Evolutionary conservation across 805 yeast genomes (phyloP).

Genomic region (Maudiozyma saulgeensis): DNA sequence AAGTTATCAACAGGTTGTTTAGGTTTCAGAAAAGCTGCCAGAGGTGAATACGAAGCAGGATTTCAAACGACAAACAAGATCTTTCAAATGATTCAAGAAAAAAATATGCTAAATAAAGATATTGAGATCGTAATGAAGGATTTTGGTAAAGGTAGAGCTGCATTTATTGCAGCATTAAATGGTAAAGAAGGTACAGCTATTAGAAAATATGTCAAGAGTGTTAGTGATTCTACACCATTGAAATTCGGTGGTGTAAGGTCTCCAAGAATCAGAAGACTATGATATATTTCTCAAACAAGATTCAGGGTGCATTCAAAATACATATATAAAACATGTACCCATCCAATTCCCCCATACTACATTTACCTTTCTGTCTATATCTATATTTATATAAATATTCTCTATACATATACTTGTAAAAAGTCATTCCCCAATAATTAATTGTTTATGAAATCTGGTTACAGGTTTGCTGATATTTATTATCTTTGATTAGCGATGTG

Average conservation of each 20-base stretch:
- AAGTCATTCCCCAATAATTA: neutral
- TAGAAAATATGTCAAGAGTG: conserved; percentile 54
- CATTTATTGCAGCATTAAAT: conserved; percentile 70
- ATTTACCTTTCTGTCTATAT: neutral
- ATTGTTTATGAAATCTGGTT: no score
- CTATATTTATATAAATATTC: neutral
- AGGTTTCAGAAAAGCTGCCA: conserved; percentile 82
- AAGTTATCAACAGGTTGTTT: conserved; percentile 73
- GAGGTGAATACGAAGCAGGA: conserved; percentile 89
- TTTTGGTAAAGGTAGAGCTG: conserved; percentile 84
- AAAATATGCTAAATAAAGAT: conserved; percentile 44
- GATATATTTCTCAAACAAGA: neutral
- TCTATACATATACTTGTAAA: neutral
- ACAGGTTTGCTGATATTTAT: no score
- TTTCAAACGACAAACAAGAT: conserved; percentile 72
- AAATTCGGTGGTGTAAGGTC: conserved; percentile 90
- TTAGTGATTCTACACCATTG: conserved; percentile 72
- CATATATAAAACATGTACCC: no score
- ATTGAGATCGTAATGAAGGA: conserved; percentile 72
- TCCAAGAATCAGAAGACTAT: conserved; percentile 71
- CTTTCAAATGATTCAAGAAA: conserved; percentile 63
- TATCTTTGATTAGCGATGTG: neutral
- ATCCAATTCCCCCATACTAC: no score
- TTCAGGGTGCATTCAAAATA: no score
- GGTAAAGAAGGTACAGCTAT: conserved; percentile 80